Evolutionary conservation across 106 monocot genomes (phyloP), one percentile per base, ranked within the genome.

Genomic region (Vanilla planifolia): DNA sequence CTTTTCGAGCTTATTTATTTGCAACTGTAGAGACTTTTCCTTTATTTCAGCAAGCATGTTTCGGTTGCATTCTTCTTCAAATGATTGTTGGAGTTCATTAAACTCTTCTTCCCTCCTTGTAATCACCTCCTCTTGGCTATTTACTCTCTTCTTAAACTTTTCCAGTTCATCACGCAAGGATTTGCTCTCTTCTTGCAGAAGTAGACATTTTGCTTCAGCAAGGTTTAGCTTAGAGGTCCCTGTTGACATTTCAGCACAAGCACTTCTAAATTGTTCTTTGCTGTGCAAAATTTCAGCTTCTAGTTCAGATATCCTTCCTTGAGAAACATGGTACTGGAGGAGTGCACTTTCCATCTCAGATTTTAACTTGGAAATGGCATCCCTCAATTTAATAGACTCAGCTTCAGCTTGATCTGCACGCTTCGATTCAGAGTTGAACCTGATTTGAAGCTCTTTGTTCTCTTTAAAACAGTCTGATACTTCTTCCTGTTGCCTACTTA

Each of bases 281-380:
- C 72, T 59, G 19, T 20, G 61, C 30, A 60, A 62, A 13, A 83
- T 62, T 51, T 73, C 64, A 43, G 60, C 22, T 43, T 79, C 87
- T 64, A 88, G 30, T 23, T 25, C 56, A 60, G 79, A 68, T 43
- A 79, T 64, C 46, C 61, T 68, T 59, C 72, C 72, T 33, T 62
- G 3, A 16, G 68, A 84, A 29, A 44, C 26, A 44, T 66, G 57
- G 40, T 69, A 69, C 30, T 65, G 75, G 43, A 71, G 17, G 65
- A 69, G 55, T 63, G 75, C 66, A 44, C 52, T 60, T 47, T 82
- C 79, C 68, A 73, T 83, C 59, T 75, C 73, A 17, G 60, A 64
- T 62, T 67, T 66, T 20, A 76, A 62, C 21, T 73, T 55, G 25
- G 60, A 72, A 15, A 87, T 27, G 8, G 58, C 73, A 10, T 64